Percentiles rank a stretch among this genome's conserved stretches.
These are phyloP conservation scores for Heliamphora ciliata DNA, from an alignment of 179 eudicot genomes.

Conservation along the genomic window DNA sequence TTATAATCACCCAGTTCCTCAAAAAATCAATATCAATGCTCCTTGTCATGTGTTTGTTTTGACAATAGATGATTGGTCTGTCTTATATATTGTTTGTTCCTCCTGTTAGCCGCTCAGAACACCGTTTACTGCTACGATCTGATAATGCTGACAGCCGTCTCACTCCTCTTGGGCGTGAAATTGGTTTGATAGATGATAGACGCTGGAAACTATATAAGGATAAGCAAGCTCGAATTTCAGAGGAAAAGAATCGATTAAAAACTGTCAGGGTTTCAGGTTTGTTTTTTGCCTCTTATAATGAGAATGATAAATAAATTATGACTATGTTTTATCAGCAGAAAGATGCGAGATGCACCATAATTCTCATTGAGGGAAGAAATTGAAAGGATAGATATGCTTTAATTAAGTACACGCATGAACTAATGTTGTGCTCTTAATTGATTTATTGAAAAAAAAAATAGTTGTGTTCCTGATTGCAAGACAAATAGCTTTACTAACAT, in stretches of 20 bases:
- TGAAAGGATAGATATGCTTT: not conserved
- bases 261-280: constrained; percentile 66
- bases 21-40: not conserved
- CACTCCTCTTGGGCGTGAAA: constrained; percentile 88
- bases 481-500: not conserved
- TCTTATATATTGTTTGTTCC: constrained; percentile 13
- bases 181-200: constrained; percentile 82
- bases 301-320: not conserved
- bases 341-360: not conserved
- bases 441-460: not conserved
- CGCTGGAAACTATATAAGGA: constrained; percentile 84
- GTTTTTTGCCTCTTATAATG: not conserved
- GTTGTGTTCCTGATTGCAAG: not conserved
- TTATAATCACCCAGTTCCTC: not conserved
- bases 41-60: constrained; percentile 1
- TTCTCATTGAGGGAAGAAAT: not conserved
- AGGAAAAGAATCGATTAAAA: constrained; percentile 80
- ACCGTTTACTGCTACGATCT: constrained; percentile 78
- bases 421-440: not conserved
- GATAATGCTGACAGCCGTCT: constrained; percentile 99
- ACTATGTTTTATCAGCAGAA: not conserved
- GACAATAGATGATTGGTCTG: not conserved
- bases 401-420: not conserved
- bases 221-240: constrained; percentile 73
- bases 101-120: constrained; percentile 82